These are phyloP conservation scores for Aspergillus tanneri DNA, from an alignment of 2,329 filamentous ascomycete genomes.

Conservation along the genomic window DNA sequence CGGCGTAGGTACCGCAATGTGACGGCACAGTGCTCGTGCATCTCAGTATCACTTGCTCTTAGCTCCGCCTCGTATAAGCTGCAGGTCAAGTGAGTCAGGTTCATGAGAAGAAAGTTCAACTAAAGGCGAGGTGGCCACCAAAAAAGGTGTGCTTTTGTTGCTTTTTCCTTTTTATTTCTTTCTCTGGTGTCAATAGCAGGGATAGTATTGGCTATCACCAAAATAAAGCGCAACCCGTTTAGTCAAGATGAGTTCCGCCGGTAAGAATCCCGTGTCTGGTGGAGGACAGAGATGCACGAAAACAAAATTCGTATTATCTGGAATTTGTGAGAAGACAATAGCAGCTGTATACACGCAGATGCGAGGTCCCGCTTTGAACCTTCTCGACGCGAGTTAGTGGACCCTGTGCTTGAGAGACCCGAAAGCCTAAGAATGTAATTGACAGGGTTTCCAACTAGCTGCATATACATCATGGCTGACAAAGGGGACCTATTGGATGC, in stretches of 20 bases:
- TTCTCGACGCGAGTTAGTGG: slow-evolving; percentile 14
- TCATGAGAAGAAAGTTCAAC: background rate
- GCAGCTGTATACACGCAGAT: slow-evolving; percentile 26
- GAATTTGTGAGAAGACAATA: slow-evolving; percentile 11
- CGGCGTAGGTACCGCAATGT: slow-evolving; percentile 11
- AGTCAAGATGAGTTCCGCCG: background rate
- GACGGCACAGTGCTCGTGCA: slow-evolving; percentile 17
- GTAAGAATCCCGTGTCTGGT: background rate
- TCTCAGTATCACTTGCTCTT: slow-evolving; percentile 11
- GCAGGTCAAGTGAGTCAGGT: background rate
- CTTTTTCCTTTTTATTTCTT: too few relatives aligned
- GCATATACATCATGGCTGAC: slow-evolving; percentile 28
- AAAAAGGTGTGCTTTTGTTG: too few relatives aligned
- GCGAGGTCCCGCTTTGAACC: slow-evolving; percentile 24
- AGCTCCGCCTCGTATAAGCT: background rate
- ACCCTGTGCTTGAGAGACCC: slow-evolving; percentile 10
- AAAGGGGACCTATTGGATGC: slow-evolving; percentile 27
- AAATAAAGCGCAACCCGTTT: too few relatives aligned
- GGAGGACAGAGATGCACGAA: slow-evolving; percentile 1
- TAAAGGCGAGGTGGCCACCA: too few relatives aligned
- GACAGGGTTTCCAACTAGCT: slow-evolving; percentile 27
- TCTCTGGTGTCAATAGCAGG: too few relatives aligned
- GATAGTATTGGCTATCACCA: too few relatives aligned
- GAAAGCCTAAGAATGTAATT: slow-evolving; percentile 12
- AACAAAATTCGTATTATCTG: slow-evolving; percentile 7